Evolutionary conservation across 768 basidiomycete genomes (phyloP).

Genomic region (Xanthoconium purpureum): DNA sequence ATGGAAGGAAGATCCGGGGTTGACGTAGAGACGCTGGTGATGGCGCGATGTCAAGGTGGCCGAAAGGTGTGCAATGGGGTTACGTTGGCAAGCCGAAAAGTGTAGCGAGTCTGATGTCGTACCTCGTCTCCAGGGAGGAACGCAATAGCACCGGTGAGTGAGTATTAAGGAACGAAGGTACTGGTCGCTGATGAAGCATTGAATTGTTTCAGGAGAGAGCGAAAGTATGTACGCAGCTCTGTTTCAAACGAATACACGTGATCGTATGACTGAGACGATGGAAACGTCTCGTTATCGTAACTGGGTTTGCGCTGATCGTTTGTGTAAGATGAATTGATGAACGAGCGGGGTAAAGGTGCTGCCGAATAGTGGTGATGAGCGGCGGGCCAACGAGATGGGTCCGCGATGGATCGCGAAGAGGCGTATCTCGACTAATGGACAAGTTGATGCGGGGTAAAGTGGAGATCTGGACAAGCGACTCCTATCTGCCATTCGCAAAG

Average conservation of each 20-base stretch:
- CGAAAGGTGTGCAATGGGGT: constrained; percentile 1
- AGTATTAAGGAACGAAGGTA: background rate
- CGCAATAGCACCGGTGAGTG: constrained; percentile 20
- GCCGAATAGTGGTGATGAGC: constrained; percentile 3
- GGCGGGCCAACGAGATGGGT: constrained; percentile 6
- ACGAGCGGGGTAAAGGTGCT: background rate
- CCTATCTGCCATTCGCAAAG: constrained; percentile 11
- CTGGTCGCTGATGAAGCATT: background rate
- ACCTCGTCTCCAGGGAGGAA: constrained; percentile 30
- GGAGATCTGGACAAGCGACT: constrained; percentile 8
- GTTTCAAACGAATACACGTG: background rate
- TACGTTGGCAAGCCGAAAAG: constrained; percentile 17
- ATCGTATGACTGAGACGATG: constrained; percentile 12
- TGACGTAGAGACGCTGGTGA: background rate
- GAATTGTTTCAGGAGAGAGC: background rate
- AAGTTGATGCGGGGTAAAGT: constrained; percentile 16
- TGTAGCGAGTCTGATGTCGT: constrained; percentile 29
- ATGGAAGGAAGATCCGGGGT: background rate
- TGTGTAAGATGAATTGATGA: background rate
- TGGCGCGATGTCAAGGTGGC: background rate
- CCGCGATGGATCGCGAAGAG: constrained; percentile 24
- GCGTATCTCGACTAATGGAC: background rate
- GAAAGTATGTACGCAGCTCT: background rate
- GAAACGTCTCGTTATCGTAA: constrained; percentile 13
- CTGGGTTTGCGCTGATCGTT: background rate